These are phyloP conservation scores for Cutaneotrichosporon dermatis DNA, from an alignment of 1,284 basidiomycete genomes.

Conservation along the genomic window DNA sequence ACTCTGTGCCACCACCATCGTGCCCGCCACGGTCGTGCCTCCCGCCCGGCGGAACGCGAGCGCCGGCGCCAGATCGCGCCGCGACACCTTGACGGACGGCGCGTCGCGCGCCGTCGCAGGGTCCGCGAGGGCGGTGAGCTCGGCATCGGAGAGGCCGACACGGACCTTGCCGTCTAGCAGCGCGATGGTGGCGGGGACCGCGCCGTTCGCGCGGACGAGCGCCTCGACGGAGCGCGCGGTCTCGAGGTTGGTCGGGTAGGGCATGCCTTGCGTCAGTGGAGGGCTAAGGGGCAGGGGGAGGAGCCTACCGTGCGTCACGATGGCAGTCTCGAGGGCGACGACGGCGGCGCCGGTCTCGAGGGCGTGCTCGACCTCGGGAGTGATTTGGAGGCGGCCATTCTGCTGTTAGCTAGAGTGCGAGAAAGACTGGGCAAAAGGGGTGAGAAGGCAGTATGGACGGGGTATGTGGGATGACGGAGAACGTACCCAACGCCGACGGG, in stretches of 20 bases:
- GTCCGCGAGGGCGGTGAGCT: slow-evolving; percentile 64
- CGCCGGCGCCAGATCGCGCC: slow-evolving; percentile 77
- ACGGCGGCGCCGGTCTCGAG: slow-evolving; percentile 54
- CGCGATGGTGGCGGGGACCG: slow-evolving; percentile 86
- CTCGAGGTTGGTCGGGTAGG: slow-evolving; percentile 69
- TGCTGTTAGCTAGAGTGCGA: slow-evolving; percentile 8
- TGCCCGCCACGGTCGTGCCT: slow-evolving; percentile 87
- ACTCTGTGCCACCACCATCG: slow-evolving; percentile 72
- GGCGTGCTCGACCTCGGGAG: slow-evolving; percentile 70
- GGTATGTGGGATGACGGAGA: too few species aligned
- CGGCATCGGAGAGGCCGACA: slow-evolving; percentile 66
- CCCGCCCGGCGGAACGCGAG: slow-evolving; percentile 68
- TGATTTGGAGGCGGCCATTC: slow-evolving; percentile 35
- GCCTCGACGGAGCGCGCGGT: slow-evolving; percentile 69
- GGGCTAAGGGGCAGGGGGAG: background rate
- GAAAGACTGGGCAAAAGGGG: too few species aligned
- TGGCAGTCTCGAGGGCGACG: slow-evolving; percentile 64
- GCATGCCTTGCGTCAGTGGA: slow-evolving; percentile 55
- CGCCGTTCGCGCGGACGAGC: slow-evolving; percentile 71
- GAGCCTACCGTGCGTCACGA: slow-evolving; percentile 73
- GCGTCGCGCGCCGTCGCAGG: slow-evolving; percentile 36
- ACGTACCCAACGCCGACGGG: slow-evolving; percentile 11
- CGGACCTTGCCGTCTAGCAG: slow-evolving; percentile 78
- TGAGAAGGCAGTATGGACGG: too few species aligned
- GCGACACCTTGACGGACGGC: slow-evolving; percentile 67